These are phyloP conservation scores for Oryza brachyantha DNA, from an alignment of 176 grass and related monocot genomes.

Conservation along the genomic window DNA sequence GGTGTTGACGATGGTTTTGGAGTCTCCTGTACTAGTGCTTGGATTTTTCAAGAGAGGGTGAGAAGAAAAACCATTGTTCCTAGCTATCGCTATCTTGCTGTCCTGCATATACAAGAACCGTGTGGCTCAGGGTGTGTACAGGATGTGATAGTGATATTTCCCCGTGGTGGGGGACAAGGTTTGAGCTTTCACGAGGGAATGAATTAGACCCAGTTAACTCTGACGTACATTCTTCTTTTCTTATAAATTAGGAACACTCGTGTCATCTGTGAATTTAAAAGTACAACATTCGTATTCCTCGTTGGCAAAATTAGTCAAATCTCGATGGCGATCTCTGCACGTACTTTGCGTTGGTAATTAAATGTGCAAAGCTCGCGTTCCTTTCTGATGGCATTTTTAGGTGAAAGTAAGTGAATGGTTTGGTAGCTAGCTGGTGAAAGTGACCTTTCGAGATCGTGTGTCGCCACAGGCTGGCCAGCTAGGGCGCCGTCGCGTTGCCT, in stretches of 20 bases:
- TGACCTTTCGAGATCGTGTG: neutral
- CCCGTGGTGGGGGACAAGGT: neutral
- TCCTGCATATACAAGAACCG: neutral
- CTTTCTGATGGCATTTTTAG: neutral
- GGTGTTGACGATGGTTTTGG: too few species aligned
- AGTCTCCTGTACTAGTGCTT: too few species aligned
- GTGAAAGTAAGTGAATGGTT: neutral
- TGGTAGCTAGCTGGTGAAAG: neutral
- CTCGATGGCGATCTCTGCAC: neutral
- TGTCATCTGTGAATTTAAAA: neutral
- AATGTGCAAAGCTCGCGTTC: neutral
- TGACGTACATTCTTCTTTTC: neutral
- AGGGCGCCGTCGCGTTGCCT: neutral
- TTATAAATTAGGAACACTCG: neutral
- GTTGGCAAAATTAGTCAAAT: neutral
- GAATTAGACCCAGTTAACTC: neutral
- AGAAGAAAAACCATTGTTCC: neutral
- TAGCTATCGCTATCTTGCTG: neutral
- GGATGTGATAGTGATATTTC: neutral
- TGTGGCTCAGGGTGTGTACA: neutral
- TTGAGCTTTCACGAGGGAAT: neutral
- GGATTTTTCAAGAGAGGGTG: neutral
- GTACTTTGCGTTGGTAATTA: neutral
- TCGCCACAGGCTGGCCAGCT: neutral
- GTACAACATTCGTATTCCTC: neutral